Evolutionary conservation across 1,284 basidiomycete genomes (phyloP).

Genomic region (Meripilus lineatus): DNA sequence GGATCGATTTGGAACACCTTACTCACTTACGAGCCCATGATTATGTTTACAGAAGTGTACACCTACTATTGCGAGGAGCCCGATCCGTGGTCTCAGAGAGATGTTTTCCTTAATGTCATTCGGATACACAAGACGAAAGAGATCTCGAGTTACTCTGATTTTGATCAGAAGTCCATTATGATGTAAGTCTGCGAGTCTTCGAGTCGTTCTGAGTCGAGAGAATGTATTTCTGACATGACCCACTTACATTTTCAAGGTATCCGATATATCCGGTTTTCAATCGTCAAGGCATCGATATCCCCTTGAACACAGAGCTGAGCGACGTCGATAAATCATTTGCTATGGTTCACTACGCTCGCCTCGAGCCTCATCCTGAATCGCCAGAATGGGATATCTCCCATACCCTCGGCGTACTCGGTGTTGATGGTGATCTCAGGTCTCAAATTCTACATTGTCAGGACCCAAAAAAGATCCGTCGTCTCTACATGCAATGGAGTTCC

Average conservation of each 20-base stretch:
- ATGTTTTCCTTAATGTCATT: no score
- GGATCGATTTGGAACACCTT: no score
- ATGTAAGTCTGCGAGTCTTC: constrained; percentile 3
- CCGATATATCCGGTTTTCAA: not conserved
- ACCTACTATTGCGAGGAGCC: no score
- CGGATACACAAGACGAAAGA: no score
- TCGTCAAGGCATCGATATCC: constrained; percentile 1
- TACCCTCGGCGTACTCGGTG: constrained; percentile 4
- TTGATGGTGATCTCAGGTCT: not conserved
- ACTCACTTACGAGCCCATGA: no score
- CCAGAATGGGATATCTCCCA: constrained; percentile 5
- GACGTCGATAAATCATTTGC: constrained; percentile 7
- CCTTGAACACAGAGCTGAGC: constrained; percentile 2
- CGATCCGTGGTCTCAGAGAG: no score
- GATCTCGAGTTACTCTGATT: constrained; percentile 17
- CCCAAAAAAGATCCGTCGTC: not conserved
- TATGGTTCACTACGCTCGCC: constrained; percentile 3
- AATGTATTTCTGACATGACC: not conserved
- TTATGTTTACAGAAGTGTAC: no score
- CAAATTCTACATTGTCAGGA: not conserved
- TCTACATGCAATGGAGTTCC: not conserved
- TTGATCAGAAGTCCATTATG: constrained; percentile 15
- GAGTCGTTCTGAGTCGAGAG: no score
- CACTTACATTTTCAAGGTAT: not conserved
- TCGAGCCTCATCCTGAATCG: constrained; percentile 1